Evolutionary conservation across 208 protist species (phyloP).

Genomic region (Wallacemonas rigidus): DNA sequence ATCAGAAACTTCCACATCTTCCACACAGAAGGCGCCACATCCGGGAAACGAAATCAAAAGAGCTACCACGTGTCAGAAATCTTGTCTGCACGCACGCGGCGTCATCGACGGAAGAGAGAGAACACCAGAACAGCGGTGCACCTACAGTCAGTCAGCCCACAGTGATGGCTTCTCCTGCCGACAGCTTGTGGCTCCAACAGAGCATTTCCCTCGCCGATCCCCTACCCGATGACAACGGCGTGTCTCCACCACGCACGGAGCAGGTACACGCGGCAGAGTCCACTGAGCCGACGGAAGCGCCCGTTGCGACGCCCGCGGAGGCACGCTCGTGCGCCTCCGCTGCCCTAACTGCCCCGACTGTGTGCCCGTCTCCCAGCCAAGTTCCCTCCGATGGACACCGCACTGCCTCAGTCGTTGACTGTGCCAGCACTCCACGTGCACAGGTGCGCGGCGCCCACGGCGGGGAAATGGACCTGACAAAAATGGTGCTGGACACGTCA

Average conservation of each 20-base stretch:
- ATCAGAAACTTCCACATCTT: neutral
- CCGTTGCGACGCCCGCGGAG: neutral
- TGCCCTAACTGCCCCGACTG: neutral
- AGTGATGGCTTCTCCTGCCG: constrained; percentile 21
- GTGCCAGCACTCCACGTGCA: neutral
- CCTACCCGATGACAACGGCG: constrained; percentile 42
- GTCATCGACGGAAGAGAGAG: too few species aligned
- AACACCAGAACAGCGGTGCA: too few species aligned
- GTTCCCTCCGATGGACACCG: too few species aligned
- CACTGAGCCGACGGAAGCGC: neutral
- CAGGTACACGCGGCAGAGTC: neutral
- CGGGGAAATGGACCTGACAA: constrained; percentile 61
- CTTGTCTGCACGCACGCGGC: too few species aligned
- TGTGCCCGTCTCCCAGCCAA: too few species aligned
- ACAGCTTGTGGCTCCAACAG: constrained; percentile 88
- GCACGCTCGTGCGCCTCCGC: neutral
- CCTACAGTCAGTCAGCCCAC: neutral
- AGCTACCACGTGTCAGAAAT: too few species aligned
- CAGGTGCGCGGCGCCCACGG: constrained; percentile 22
- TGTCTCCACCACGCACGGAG: constrained; percentile 3
- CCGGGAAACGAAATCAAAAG: too few species aligned
- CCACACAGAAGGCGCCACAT: too few species aligned
- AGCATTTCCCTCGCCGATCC: constrained; percentile 81
- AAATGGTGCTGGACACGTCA: constrained; percentile 54
- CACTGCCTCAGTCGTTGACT: neutral